Base-by-base conservation (phyloP, 805 yeast species). In the Metschnikowia proteae region DNA sequence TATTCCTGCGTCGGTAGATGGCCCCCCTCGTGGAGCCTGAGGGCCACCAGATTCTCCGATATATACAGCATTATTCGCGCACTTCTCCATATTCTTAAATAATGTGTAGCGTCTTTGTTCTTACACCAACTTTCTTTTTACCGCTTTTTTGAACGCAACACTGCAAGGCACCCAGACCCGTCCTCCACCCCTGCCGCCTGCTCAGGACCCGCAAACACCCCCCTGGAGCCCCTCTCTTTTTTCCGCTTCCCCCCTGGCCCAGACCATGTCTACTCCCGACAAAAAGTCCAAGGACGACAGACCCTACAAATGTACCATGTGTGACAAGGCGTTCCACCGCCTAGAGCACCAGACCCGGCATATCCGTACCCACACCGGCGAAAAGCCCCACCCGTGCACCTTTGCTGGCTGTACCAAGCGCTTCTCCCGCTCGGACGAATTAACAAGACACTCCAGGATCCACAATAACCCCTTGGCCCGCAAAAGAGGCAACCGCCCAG, bases 291-390 rank as follows among this genome's bases (percentile, higher is more conserved):
- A 54, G 37, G 60, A 55, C 26, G 71, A 66, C 32, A 70, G 96
- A 54, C 97, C 96, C 3, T 90, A 86, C 73, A 82, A 83, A 59
- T 89, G 97, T 61, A 84, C 91, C 22, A 74, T 86, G 59, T 89
- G 97, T 66, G 83, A 81, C 44, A 87, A 88, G 69, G 88, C 95
- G 7, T 89, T 89, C 64, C 92, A 88, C 65, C 76, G 96, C 52
- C 71, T 89, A 42, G 97, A 89, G 65, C 97, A 89, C 65, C 95
- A 88, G 63, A 89, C 96, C 9, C 78, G 97, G 56, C 97, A 89
- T 64, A 85, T 90, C 57, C 75, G 96, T 49, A 89, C 96, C 7
- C 96, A 89, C 68, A 89, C 97, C 0, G 97, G 97, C 43, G 96
- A 89, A 64, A 87, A 88, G 64, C 96, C 96, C 2, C 94, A 87